Percentiles rank a stretch among this genome's conserved stretches.
Evolutionary conservation across 805 yeast genomes (phyloP).

Genomic region (Torulaspora maleeae): DNA sequence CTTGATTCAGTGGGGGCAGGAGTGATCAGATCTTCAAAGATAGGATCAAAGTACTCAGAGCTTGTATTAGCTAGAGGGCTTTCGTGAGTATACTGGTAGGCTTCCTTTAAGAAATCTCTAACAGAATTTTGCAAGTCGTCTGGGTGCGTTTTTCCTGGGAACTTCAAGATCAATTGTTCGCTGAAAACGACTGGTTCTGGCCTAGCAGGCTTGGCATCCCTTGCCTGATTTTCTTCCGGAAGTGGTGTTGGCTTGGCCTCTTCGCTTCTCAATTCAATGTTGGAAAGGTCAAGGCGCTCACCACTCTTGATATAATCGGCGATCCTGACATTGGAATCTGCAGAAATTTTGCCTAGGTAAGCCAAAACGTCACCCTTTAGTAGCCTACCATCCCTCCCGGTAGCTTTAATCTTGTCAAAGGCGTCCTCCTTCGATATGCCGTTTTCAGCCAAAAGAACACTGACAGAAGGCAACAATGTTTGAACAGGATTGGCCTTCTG

Average conservation of each 20-base stretch:
- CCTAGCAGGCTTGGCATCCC: conserved; percentile 18
- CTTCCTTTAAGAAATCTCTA: conserved; percentile 41
- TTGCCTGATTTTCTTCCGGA: conserved; percentile 2
- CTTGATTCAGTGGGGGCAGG: conserved; percentile 35
- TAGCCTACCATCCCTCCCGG: conserved; percentile 86
- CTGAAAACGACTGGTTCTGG: conserved; percentile 32
- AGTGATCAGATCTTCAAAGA: conserved; percentile 55
- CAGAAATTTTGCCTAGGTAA: conserved; percentile 65
- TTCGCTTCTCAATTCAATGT: conserved; percentile 43
- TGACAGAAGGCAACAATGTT: conserved; percentile 75
- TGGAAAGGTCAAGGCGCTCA: conserved; percentile 66
- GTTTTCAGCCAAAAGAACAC: conserved; percentile 54
- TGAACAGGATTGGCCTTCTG: conserved; percentile 59
- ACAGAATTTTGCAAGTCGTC: conserved; percentile 43
- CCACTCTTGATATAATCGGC: conserved; percentile 52
- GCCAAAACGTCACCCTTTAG: conserved; percentile 91
- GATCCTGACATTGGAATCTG: conserved; percentile 49
- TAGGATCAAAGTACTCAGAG: conserved; percentile 52
- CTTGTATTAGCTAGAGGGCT: conserved; percentile 19
- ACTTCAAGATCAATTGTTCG: conserved; percentile 31
- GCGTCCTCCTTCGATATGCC: conserved; percentile 69
- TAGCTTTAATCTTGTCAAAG: conserved; percentile 61
- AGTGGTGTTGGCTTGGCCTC: conserved; percentile 13
- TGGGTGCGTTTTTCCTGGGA: conserved; percentile 31
- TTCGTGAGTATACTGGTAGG: conserved; percentile 38